Evolutionary conservation across 2,329 filamentous ascomycete species (phyloP), one percentile per base, ranked within the genome.

Genomic region (Fusarium chuoi): DNA sequence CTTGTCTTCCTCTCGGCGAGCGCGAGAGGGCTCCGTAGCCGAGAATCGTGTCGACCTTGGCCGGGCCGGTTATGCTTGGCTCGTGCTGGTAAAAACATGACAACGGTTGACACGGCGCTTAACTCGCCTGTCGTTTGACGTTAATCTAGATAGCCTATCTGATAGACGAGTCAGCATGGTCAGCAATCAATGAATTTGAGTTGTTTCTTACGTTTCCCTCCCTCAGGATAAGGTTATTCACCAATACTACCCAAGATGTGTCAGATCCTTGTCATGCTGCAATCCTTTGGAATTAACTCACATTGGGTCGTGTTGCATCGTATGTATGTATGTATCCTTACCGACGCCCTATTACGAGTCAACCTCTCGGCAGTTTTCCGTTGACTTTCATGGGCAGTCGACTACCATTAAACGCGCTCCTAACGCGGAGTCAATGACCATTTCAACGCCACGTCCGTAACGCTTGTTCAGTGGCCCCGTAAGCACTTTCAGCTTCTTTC

Each of bases 401-500:
- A 41, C 26, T 35, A 17, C 26, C 63, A 61, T 33, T 61, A 72
- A 44, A 44, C 68, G 68, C 69, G 68, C 58, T 52, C 42, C 52
- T 65, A 57, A 46, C 55, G 70, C 44, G 41, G 66, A 73, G 71
- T 61, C 33, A 36, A 62, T 30, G 42, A 60, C 52, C 61, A 72
- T 59, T 61, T 54, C 45, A 49, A 67, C 56, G 64, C 71, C 71
- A 65, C 61, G 62, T 61, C 55, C 62, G 41, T 44, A 57, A 68
- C 57, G 28, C 26, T 39, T 62, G 52, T 22, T 30, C 35, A 44
- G 24, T 55, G 46, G 51, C 44, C 51, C 67, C 65, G 41, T 77
- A 70, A 67, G 62, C 36, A 72, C 55, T 51, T 67, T 77, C 65
- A 49, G 52, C 75, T 75, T 45, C 33, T 73, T 78, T 56, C 33